Evolutionary conservation across 345 rosid species (phyloP).

Genomic region (Boechera divaricarpa): DNA sequence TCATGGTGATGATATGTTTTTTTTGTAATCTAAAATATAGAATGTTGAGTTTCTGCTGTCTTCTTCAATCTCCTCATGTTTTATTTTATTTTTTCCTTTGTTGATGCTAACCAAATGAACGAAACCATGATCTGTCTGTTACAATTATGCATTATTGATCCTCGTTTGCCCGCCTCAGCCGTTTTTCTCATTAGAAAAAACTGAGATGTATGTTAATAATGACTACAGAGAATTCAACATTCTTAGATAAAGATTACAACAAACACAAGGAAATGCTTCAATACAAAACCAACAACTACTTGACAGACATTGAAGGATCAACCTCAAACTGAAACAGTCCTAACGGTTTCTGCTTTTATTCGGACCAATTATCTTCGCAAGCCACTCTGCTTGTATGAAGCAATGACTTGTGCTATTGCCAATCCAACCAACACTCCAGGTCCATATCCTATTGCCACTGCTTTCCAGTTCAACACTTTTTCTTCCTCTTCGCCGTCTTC

Average conservation of each 20-base stretch:
- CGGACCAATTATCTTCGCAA: neutral
- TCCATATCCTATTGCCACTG: slow-evolving; percentile 22
- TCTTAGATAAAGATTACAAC: neutral
- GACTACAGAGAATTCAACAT: too few species aligned
- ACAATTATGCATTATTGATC: neutral
- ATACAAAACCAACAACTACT: neutral
- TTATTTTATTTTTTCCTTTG: neutral
- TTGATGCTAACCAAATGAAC: neutral
- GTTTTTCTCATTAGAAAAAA: too few species aligned
- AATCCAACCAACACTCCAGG: slow-evolving; percentile 27
- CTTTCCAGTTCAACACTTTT: slow-evolving; percentile 17
- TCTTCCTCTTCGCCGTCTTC: neutral
- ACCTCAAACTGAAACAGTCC: neutral
- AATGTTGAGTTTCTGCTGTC: neutral
- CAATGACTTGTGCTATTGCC: slow-evolving; percentile 25
- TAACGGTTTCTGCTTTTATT: neutral
- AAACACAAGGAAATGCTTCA: neutral
- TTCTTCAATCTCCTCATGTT: neutral
- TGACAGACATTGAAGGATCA: neutral
- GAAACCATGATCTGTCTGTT: neutral
- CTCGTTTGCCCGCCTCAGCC: too few species aligned
- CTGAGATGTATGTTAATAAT: too few species aligned
- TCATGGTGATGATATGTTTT: slow-evolving; percentile 5
- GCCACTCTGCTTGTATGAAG: slow-evolving; percentile 29
- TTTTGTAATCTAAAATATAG: slow-evolving; percentile 7